Percentiles rank a stretch among this genome's conserved stretches.
Evolutionary conservation across 768 basidiomycete species (phyloP).

Genomic region (Russula sp.): DNA sequence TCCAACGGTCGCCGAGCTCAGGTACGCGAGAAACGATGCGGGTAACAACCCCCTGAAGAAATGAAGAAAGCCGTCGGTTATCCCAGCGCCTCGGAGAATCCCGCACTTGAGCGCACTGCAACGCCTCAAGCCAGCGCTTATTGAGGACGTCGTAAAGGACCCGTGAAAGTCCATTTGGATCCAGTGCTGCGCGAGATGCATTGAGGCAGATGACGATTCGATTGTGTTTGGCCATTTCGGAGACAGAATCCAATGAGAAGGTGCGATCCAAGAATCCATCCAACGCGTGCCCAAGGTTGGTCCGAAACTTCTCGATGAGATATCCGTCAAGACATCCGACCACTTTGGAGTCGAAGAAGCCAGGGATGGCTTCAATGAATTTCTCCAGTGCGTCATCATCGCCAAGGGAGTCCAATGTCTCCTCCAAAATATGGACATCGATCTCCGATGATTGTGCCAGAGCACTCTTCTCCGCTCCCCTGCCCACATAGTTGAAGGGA

Average conservation of each 20-base stretch:
- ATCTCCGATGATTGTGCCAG: background rate
- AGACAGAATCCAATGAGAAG: background rate
- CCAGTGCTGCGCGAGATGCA: too few species aligned
- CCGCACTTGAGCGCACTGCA: too few species aligned
- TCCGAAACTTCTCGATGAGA: background rate
- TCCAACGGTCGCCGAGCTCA: background rate
- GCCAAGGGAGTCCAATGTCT: background rate
- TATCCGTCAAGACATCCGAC: too few species aligned
- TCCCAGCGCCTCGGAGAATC: too few species aligned
- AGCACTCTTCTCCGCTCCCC: background rate
- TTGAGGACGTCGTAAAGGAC: too few species aligned
- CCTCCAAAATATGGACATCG: background rate
- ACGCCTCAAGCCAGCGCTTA: too few species aligned
- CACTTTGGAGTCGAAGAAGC: background rate
- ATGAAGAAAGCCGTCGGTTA: background rate
- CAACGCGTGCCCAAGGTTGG: background rate
- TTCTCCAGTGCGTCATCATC: background rate
- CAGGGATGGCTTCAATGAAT: background rate
- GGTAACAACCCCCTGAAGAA: background rate
- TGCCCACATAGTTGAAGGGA: background rate
- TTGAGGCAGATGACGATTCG: background rate
- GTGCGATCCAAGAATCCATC: background rate
- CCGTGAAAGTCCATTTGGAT: background rate
- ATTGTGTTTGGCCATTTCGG: background rate
- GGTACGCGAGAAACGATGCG: background rate